Evolutionary conservation across 495 filamentous ascomycete species (phyloP), one percentile per base, ranked within the genome.

Genomic region (Darksidea phi): DNA sequence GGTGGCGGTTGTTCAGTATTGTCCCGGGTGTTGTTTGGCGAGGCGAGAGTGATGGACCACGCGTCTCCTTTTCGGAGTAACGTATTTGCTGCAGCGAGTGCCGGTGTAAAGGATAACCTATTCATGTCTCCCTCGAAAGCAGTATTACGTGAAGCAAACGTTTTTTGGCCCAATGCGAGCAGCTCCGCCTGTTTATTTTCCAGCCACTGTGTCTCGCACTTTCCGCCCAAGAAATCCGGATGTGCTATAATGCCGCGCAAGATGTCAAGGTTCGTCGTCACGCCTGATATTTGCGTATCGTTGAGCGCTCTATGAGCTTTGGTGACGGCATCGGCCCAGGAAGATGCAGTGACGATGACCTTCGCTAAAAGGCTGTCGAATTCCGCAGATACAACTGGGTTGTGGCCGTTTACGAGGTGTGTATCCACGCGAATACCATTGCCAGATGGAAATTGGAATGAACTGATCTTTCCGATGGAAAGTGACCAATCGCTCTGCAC

Each of bases 301-400:
- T 76, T 72, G 2, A 86, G 68, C 6, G 81, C 80, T 25, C 83
- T 72, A 36, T 74, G 75, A 3, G 81, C 79, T 65, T 83, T 85
- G 6, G 67, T 51, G 3, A 85, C 74, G 0, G 73, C 73, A 32
- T 76, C 78, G 18, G 78, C 67, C 80, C 81, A 85, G 11, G 57
- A 75, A 6, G 73, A 71, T 17, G 75, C 81, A 5, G 81, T 83
- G 50, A 86, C 73, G 45, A 86, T 82, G n/a, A 86, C 72, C 60
- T 86, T 86, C 11, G 82, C 83, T 0, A 86, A 63, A 0, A 86
- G 71, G 45, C 79, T 82, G 64, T 86, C 84, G 57, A 83, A 86
- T 26, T 84, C 77, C 0, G 81, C 71, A 10, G 79, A 78, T 2
- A 86, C 74, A 6, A 80, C 58, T 12, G 77, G 65, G 0, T 75